Evolutionary conservation across 2,329 filamentous ascomycete species (phyloP).

Genomic region (Alternaria incomplexa): DNA sequence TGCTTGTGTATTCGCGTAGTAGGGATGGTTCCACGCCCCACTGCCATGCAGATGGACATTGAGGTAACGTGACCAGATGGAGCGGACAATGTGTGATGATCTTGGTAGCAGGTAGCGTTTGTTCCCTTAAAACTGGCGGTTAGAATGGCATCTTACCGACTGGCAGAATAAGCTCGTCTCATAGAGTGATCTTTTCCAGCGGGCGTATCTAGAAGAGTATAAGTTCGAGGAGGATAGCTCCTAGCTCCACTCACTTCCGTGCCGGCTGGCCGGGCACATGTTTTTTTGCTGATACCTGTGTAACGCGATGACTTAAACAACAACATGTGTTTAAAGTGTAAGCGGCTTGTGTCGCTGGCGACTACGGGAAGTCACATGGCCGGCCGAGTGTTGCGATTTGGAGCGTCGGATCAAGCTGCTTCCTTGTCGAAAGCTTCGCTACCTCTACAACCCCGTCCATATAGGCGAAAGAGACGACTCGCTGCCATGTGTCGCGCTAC

Average conservation of each 20-base stretch:
- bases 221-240: not conserved
- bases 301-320: not conserved
- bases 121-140: too few species aligned
- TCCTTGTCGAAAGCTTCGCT: not conserved
- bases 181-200: rapidly evolving
- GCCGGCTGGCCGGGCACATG: not conserved
- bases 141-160: too few species aligned
- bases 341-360: not conserved
- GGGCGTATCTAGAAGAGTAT: too few species aligned
- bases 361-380: not conserved
- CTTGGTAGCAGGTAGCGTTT: too few species aligned
- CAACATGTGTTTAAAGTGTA: not conserved
- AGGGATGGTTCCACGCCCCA: too few species aligned
- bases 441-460: not conserved
- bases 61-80: too few species aligned
- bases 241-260: not conserved
- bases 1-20: too few species aligned
- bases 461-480: not conserved
- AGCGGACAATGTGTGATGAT: too few species aligned
- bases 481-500: not conserved
- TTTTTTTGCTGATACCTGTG: not conserved
- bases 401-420: not conserved
- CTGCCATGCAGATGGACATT: too few species aligned
- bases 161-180: too few species aligned
- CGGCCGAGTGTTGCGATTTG: not conserved